A percentile compares a stretch with the other conserved stretches of the same genome.
Evolutionary conservation across 768 basidiomycete species (phyloP).

Genomic region (Boletus sp.): DNA sequence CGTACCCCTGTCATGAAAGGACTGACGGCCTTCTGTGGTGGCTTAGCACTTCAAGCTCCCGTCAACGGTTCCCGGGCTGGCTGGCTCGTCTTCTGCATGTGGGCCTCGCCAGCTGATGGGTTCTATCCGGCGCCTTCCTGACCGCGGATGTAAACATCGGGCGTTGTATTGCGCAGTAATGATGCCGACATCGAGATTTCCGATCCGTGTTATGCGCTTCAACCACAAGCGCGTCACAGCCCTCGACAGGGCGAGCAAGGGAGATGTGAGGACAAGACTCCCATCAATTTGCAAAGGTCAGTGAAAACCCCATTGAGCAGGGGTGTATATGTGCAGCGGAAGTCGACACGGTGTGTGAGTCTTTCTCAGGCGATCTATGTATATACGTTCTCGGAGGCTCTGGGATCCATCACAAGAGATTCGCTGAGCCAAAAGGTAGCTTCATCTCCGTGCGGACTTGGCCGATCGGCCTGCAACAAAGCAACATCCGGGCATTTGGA

Average conservation of each 20-base stretch:
- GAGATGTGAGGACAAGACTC: neutral
- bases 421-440: neutral
- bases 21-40: neutral
- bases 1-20: neutral
- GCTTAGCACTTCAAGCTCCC: neutral
- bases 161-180: neutral
- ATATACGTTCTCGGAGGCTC: neutral
- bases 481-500: neutral
- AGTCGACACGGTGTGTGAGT: neutral
- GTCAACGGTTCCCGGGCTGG: neutral
- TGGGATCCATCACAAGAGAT: neutral
- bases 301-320: neutral
- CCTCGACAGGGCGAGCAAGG: no score
- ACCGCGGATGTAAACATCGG: constrained; percentile 1
- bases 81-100: neutral
- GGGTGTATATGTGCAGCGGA: neutral
- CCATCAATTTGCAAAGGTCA: neutral
- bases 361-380: constrained; percentile 1
- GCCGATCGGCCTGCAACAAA: constrained; percentile 1
- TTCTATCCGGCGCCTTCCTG: neutral
- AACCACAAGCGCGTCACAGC: neutral
- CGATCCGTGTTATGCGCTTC: neutral
- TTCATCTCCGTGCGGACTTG: neutral
- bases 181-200: neutral
- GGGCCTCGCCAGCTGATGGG: neutral